phyloP scores from a whole-genome alignment of 805 yeast genomes.

The Blastobotrys mokoenaii region DNA sequence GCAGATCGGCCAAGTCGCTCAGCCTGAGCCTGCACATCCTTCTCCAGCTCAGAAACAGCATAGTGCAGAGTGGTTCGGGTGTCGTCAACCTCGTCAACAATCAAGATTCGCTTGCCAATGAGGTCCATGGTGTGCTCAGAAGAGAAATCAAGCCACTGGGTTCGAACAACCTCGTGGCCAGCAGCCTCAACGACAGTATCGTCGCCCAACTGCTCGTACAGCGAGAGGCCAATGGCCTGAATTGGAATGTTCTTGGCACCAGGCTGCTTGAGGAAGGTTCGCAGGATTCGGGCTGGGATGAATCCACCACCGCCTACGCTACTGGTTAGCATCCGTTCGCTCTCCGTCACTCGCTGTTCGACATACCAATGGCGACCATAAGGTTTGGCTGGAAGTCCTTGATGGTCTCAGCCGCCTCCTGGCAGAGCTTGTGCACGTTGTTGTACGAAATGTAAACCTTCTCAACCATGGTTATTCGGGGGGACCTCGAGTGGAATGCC shows the following conservation, averaged over 20 bases:
- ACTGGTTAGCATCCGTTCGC: neutral
- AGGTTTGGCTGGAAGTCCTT: constrained; percentile 71
- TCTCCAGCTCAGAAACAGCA: constrained; percentile 67
- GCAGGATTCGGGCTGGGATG: constrained; percentile 92
- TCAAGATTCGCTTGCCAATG: constrained; percentile 71
- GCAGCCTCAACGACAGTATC: constrained; percentile 43
- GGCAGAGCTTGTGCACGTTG: constrained; percentile 76
- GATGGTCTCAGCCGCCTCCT: constrained; percentile 50
- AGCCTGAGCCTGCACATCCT: constrained; percentile 56
- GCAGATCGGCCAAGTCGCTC: constrained; percentile 46
- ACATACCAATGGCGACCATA: constrained; percentile 78
- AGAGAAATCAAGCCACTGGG: constrained; percentile 86
- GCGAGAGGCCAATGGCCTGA: constrained; percentile 88
- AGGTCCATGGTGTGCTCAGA: constrained; percentile 65
- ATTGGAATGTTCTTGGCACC: constrained; percentile 85
- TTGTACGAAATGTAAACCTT: constrained; percentile 63
- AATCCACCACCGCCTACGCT: constrained; percentile 77
- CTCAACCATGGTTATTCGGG: constrained; percentile 20
- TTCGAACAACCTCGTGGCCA: constrained; percentile 76
- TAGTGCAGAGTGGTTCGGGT: constrained; percentile 85
- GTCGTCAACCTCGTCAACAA: constrained; percentile 89
- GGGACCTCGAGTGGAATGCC: neutral
- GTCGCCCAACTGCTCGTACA: constrained; percentile 71
- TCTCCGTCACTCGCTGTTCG: neutral
- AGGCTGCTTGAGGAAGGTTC: constrained; percentile 83